Percentiles rank a stretch among this genome's conserved stretches.
phyloP scores from a whole-genome alignment of 768 basidiomycete species.

The Mycena kentingensis region DNA sequence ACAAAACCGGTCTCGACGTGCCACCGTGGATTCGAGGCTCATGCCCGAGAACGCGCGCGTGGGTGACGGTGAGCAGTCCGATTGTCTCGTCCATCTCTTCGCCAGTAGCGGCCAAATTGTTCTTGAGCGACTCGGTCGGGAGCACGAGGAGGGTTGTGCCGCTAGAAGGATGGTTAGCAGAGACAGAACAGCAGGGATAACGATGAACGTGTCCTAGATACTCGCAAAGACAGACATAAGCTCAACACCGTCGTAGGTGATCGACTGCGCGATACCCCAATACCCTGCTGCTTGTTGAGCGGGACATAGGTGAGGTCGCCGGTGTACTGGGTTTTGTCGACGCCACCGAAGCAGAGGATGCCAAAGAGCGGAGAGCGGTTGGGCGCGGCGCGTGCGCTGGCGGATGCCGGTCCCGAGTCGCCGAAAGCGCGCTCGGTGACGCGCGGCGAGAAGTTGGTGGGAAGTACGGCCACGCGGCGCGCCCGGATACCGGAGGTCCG shows the following conservation, averaged over 20 bases:
- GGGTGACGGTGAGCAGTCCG: slow-evolving; percentile 55
- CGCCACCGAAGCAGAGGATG: slow-evolving; percentile 28
- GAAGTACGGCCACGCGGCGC: too few relatives aligned
- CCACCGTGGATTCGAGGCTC: too few relatives aligned
- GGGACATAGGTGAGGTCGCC: slow-evolving; percentile 17
- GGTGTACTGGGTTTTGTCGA: slow-evolving; percentile 28
- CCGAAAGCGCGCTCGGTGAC: too few relatives aligned
- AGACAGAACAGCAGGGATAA: neutral
- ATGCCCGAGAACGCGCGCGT: too few relatives aligned
- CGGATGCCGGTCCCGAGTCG: too few relatives aligned
- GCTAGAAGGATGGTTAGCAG: neutral
- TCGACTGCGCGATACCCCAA: slow-evolving; percentile 48
- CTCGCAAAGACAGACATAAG: slow-evolving; percentile 38
- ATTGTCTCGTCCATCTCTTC: slow-evolving; percentile 42
- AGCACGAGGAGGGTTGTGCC: slow-evolving; percentile 40
- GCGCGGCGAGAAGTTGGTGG: too few relatives aligned
- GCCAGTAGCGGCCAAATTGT: slow-evolving; percentile 35
- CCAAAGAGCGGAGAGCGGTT: too few relatives aligned
- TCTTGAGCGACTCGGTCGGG: slow-evolving; percentile 30
- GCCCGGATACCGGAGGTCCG: too few relatives aligned
- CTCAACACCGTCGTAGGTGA: slow-evolving; percentile 36
- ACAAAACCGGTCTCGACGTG: too few relatives aligned
- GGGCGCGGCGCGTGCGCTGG: too few relatives aligned
- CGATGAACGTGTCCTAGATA: slow-evolving; percentile 41
- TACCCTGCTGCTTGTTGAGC: slow-evolving; percentile 29